A percentile compares a stretch with the other conserved stretches of the same genome.
These are phyloP conservation scores for Encephalitozoon cuniculi DNA, from an alignment of 371 early-diverging fungal species.

Conservation along the genomic window DNA sequence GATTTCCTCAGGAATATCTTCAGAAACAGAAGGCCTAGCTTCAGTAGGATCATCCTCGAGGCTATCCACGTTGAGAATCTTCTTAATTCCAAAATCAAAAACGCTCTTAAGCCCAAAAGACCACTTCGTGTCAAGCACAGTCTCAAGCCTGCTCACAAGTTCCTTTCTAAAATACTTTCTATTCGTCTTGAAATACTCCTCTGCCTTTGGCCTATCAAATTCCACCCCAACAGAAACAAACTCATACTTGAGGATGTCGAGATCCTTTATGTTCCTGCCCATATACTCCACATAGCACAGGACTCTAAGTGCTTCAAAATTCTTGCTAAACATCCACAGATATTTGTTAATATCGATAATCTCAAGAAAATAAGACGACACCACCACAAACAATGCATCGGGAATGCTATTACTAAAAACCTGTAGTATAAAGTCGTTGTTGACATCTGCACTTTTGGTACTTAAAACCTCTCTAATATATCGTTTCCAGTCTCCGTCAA, in stretches of 20 bases:
- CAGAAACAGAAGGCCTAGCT: not conserved
- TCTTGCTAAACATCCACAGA: constrained; percentile 6
- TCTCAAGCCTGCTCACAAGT: not conserved
- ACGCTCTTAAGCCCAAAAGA: constrained; percentile 26
- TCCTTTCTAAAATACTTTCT: constrained; percentile 19
- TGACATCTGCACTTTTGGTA: not conserved
- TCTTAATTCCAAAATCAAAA: constrained; percentile 37
- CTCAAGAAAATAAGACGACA: not conserved
- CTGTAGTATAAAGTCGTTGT: constrained; percentile 3
- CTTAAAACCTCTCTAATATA: constrained; percentile 10
- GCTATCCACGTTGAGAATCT: constrained; percentile 36
- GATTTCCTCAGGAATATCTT: not conserved
- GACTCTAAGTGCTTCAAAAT: not conserved
- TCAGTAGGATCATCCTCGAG: not conserved
- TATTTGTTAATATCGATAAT: constrained; percentile 5
- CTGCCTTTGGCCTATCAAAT: not conserved
- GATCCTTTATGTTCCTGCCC: not conserved
- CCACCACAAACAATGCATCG: constrained; percentile 15
- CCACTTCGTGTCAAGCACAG: constrained; percentile 1
- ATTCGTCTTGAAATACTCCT: constrained; percentile 11
- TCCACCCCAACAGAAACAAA: constrained; percentile 9
- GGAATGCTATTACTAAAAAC: not conserved
- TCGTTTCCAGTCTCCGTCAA: constrained; percentile 1
- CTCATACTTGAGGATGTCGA: constrained; percentile 12
- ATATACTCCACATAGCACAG: not conserved